Evolutionary conservation across 805 yeast genomes (phyloP).

Genomic region (Helenozyma rhizophorensis): DNA sequence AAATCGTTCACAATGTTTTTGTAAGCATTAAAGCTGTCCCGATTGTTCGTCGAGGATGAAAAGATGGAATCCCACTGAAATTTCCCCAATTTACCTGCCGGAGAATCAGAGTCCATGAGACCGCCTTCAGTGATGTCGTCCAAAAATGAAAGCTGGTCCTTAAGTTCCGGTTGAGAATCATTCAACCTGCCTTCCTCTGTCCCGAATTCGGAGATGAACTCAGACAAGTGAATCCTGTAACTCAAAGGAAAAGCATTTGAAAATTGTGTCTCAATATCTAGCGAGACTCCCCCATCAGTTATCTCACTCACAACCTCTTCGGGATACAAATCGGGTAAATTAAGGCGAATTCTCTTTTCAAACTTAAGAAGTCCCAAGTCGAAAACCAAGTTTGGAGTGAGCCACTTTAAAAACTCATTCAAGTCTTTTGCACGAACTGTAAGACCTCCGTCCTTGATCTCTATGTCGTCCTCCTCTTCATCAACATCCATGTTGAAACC

Average conservation of each 20-base stretch:
- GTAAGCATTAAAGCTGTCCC: slow-evolving; percentile 20
- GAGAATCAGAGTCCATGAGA: slow-evolving; percentile 20
- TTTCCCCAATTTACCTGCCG: slow-evolving; percentile 17
- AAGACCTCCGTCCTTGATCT: slow-evolving; percentile 28
- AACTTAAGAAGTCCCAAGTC: slow-evolving; percentile 27
- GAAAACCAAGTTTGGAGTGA: slow-evolving; percentile 39
- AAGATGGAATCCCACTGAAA: slow-evolving; percentile 36
- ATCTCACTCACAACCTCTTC: slow-evolving; percentile 6
- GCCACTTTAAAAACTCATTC: slow-evolving; percentile 32
- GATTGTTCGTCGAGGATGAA: slow-evolving; percentile 11
- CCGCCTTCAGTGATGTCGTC: slow-evolving; percentile 33
- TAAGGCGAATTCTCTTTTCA: slow-evolving; percentile 11
- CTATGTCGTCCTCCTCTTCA: slow-evolving; percentile 33
- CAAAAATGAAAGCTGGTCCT: slow-evolving; percentile 31
- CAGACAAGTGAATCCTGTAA: slow-evolving; percentile 30
- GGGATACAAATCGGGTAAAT: slow-evolving; percentile 6
- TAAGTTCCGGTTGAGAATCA: slow-evolving; percentile 19
- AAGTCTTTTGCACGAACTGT: slow-evolving; percentile 23
- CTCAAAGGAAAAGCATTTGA: slow-evolving; percentile 26
- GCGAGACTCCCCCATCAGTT: slow-evolving; percentile 14
- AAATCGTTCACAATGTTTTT: slow-evolving; percentile 12
- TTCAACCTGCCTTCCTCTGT: slow-evolving; percentile 1
- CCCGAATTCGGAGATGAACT: slow-evolving; percentile 24
- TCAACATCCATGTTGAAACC: slow-evolving; percentile 33
- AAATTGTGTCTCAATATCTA: slow-evolving; percentile 19